Percentiles rank a stretch among this genome's conserved stretches.
phyloP scores from a whole-genome alignment of 441 rosid genomes.

The Kokia cookei region DNA sequence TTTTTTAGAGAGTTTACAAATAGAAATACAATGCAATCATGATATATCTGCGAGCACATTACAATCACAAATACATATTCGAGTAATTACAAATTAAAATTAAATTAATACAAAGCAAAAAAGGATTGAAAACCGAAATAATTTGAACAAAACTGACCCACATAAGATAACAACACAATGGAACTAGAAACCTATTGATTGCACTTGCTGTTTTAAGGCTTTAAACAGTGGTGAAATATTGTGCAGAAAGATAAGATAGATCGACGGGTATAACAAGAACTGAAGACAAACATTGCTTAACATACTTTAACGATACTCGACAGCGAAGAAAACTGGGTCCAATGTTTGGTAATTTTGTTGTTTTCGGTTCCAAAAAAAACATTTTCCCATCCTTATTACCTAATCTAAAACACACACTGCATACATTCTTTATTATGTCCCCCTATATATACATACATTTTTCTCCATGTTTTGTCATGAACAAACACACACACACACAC shows the following conservation, averaged over 20 bases:
- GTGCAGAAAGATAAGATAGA: background rate
- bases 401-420: background rate
- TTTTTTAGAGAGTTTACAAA: too few relatives aligned
- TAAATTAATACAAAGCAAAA: too few relatives aligned
- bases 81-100: too few relatives aligned
- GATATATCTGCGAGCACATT: too few relatives aligned
- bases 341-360: constrained; percentile 13
- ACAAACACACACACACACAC: background rate
- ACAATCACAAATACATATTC: too few relatives aligned
- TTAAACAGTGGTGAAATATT: background rate
- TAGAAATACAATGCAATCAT: too few relatives aligned
- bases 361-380: background rate
- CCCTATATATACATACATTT: constrained; percentile 18
- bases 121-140: too few relatives aligned
- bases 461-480: background rate
- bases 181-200: too few relatives aligned
- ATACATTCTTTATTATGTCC: background rate
- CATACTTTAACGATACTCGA: constrained; percentile 35
- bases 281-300: background rate
- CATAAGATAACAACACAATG: too few relatives aligned
- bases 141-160: too few relatives aligned
- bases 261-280: background rate
- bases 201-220: background rate
- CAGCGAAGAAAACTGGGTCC: constrained; percentile 6
- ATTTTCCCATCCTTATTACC: background rate